Conservation (phyloP, 164 flowering plant species). For the Magnolia kwangsiensis region DNA sequence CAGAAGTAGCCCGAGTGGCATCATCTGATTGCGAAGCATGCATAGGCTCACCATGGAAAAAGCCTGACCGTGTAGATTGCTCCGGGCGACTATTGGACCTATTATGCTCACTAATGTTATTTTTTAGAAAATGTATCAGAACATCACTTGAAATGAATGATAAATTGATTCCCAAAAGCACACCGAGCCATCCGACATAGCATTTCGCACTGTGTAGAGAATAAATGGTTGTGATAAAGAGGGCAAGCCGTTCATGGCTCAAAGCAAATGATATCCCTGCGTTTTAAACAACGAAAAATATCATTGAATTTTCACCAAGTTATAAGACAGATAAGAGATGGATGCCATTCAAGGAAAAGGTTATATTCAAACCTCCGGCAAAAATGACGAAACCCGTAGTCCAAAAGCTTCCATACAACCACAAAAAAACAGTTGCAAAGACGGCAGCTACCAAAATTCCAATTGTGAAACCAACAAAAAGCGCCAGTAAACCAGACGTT, state of each 20-base stretch:
- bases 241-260: slow-evolving; percentile 62
- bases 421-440: slow-evolving; percentile 50
- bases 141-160: slow-evolving; percentile 89
- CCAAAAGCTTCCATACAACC: slow-evolving; percentile 98
- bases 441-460: slow-evolving; percentile 47
- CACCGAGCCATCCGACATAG: slow-evolving; percentile 83
- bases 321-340: background rate
- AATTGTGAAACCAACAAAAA: slow-evolving; percentile 55
- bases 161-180: slow-evolving; percentile 66
- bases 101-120: slow-evolving; percentile 43
- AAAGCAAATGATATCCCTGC: slow-evolving; percentile 71
- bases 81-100: slow-evolving; percentile 36
- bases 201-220: slow-evolving; percentile 74
- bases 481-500: slow-evolving; percentile 46
- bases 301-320: background rate
- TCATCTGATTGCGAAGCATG: slow-evolving; percentile 42
- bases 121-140: slow-evolving; percentile 64
- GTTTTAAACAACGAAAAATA: slow-evolving; percentile 15
- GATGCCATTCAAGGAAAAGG: slow-evolving; percentile 1
- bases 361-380: slow-evolving; percentile 53
- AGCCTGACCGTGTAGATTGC: slow-evolving; percentile 40
- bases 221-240: slow-evolving; percentile 59
- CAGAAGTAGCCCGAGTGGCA: slow-evolving; percentile 26
- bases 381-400: slow-evolving; percentile 51
- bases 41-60: slow-evolving; percentile 35